Percentiles rank a stretch among this genome's conserved stretches.
phyloP scores from a whole-genome alignment of 139 green algal species.

The Chlorella sp. region DNA sequence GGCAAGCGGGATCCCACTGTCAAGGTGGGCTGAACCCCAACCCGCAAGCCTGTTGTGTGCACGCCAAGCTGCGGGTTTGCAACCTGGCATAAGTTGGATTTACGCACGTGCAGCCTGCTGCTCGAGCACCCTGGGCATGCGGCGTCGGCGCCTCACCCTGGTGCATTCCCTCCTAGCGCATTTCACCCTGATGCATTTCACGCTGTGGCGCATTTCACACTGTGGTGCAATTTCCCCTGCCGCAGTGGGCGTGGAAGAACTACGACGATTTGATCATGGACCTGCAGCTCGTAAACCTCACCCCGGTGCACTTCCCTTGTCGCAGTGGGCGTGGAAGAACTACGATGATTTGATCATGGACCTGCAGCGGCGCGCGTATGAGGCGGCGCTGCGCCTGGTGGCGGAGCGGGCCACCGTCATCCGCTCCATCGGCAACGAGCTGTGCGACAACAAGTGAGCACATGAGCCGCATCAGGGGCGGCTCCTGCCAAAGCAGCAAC shows the following conservation, averaged over 20 bases:
- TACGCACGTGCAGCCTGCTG: too few species aligned
- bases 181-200: too few species aligned
- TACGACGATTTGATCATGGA: slow-evolving; percentile 42
- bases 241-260: slow-evolving; percentile 19
- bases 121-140: too few species aligned
- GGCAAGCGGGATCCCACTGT: slow-evolving; percentile 55
- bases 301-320: background rate
- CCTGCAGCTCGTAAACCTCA: slow-evolving; percentile 38
- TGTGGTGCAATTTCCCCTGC: too few species aligned
- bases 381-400: slow-evolving; percentile 30
- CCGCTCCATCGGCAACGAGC: slow-evolving; percentile 48
- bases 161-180: too few species aligned
- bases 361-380: slow-evolving; percentile 58
- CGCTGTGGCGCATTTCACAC: too few species aligned
- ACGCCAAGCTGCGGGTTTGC: too few species aligned
- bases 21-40: background rate
- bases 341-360: slow-evolving; percentile 43
- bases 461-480: too few species aligned
- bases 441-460: slow-evolving; percentile 27
- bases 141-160: too few species aligned
- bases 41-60: background rate
- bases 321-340: slow-evolving; percentile 23
- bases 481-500: too few species aligned
- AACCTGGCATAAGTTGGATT: too few species aligned
- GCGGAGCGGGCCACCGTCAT: slow-evolving; percentile 51